phyloP scores from a whole-genome alignment of 352 stramenopile species.

The Pythium myriotylum region DNA sequence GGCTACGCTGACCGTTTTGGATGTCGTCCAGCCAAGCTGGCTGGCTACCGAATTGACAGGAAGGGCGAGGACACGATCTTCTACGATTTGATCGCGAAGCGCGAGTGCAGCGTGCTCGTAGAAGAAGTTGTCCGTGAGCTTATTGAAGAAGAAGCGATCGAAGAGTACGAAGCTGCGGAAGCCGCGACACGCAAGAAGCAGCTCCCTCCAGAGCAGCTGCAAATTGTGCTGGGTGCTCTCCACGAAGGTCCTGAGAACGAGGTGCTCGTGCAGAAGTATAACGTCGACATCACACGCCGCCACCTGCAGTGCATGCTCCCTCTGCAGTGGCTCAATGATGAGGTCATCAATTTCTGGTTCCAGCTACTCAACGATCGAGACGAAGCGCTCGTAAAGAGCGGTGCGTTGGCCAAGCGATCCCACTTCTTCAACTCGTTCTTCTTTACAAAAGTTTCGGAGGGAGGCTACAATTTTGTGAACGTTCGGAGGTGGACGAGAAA shows the following conservation, averaged over 20 bases:
- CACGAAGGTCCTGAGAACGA: conserved; percentile 55
- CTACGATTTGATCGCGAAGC: conserved; percentile 18
- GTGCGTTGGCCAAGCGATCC: conserved; percentile 50
- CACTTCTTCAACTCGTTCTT: conserved; percentile 92
- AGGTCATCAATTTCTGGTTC: conserved; percentile 89
- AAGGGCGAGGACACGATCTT: conserved; percentile 18
- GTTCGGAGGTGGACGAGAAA: conserved; percentile 86
- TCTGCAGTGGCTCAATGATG: conserved; percentile 79
- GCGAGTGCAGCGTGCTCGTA: conserved; percentile 36
- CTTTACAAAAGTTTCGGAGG: conserved; percentile 80
- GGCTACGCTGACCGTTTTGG: not conserved
- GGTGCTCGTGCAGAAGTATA: conserved; percentile 81
- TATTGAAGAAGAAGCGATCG: conserved; percentile 56
- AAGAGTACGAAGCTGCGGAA: conserved; percentile 59
- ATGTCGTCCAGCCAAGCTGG: conserved; percentile 12
- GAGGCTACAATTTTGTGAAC: conserved; percentile 84
- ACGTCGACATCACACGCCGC: conserved; percentile 75
- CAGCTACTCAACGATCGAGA: conserved; percentile 79
- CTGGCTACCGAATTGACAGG: conserved; percentile 19
- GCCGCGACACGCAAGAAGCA: conserved; percentile 49
- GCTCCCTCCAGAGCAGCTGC: conserved; percentile 62
- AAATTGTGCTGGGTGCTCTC: conserved; percentile 56
- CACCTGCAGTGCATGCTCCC: conserved; percentile 76
- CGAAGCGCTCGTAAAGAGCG: conserved; percentile 50
- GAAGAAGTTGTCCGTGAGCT: conserved; percentile 65